These are phyloP conservation scores for Botryotinia globosa DNA, from an alignment of 2,329 filamentous ascomycete genomes.

Conservation along the genomic window DNA sequence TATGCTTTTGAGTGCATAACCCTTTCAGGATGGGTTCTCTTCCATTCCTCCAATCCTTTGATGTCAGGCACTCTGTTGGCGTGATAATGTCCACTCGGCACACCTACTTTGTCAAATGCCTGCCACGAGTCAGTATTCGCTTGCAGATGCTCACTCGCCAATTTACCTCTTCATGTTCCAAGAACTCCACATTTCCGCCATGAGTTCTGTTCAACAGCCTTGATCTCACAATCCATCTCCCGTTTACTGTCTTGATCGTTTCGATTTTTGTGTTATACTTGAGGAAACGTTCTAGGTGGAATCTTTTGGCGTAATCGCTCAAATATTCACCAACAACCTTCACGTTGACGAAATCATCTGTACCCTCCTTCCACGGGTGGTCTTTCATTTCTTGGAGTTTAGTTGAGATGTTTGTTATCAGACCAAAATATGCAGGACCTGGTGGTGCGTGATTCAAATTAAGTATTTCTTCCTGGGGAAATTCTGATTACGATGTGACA, in stretches of 20 bases:
- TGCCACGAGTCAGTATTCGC: constrained; percentile 8
- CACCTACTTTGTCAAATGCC: constrained; percentile 61
- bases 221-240: constrained; percentile 29
- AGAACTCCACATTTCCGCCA: constrained; percentile 3
- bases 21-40: constrained; percentile 48
- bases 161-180: constrained; percentile 1
- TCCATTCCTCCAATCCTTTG: constrained; percentile 57
- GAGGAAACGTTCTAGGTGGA: constrained; percentile 26
- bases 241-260: constrained; percentile 26
- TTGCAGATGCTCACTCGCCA: neutral
- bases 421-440: constrained; percentile 31
- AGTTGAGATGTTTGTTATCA: constrained; percentile 34
- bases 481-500: neutral
- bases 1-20: constrained; percentile 73
- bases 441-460: constrained; percentile 32
- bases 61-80: constrained; percentile 60
- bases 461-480: neutral
- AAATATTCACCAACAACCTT: constrained; percentile 30
- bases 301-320: constrained; percentile 25
- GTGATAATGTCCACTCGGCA: constrained; percentile 66
- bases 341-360: constrained; percentile 31
- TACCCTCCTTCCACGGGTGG: constrained; percentile 32
- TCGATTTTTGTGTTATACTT: constrained; percentile 33
- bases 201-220: constrained; percentile 22
- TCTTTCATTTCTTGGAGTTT: constrained; percentile 30